Percentiles rank a stretch among this genome's conserved stretches.
These are phyloP conservation scores for Penicillium macrosclerotiorum DNA, from an alignment of 495 filamentous ascomycete species.

Conservation along the genomic window DNA sequence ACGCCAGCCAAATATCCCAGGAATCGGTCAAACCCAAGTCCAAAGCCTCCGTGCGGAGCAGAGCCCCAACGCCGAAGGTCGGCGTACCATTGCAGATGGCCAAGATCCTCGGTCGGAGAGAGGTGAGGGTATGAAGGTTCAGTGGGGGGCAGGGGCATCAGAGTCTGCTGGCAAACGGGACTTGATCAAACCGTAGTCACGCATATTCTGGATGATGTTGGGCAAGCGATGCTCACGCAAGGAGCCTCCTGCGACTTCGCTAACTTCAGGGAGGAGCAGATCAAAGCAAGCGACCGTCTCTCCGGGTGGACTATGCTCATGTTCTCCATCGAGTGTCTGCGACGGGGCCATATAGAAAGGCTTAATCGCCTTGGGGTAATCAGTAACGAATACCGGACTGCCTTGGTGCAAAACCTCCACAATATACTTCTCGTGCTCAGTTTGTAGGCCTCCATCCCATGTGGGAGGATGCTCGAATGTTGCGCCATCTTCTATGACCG, in stretches of 20 bases:
- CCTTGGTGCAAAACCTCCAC: slow-evolving; percentile 67
- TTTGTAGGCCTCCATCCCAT: slow-evolving; percentile 76
- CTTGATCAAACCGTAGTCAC: slow-evolving; percentile 52
- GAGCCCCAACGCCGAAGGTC: slow-evolving; percentile 91
- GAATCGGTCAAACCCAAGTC: slow-evolving; percentile 88
- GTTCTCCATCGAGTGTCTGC: too few species aligned
- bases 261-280: slow-evolving; percentile 83
- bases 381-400: slow-evolving; percentile 83
- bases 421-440: slow-evolving; percentile 91
- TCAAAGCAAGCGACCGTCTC: slow-evolving; percentile 92
- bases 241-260: slow-evolving; percentile 89
- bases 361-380: slow-evolving; percentile 84
- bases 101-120: slow-evolving; percentile 44
- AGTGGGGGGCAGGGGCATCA: slow-evolving; percentile 5
- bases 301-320: slow-evolving; percentile 10
- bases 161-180: slow-evolving; percentile 8
- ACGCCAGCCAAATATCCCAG: slow-evolving; percentile 83
- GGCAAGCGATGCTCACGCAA: slow-evolving; percentile 85
- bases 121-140: slow-evolving; percentile 38
- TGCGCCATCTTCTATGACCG: slow-evolving; percentile 45
- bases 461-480: slow-evolving; percentile 63
- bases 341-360: slow-evolving; percentile 93
- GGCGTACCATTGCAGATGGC: slow-evolving; percentile 82
- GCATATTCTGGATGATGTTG: slow-evolving; percentile 72
- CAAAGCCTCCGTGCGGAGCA: slow-evolving; percentile 95